A percentile compares a stretch with the other conserved stretches of the same genome.
Evolutionary conservation across 768 basidiomycete species (phyloP).

Genomic region (Boletus rufocinnamomeus): DNA sequence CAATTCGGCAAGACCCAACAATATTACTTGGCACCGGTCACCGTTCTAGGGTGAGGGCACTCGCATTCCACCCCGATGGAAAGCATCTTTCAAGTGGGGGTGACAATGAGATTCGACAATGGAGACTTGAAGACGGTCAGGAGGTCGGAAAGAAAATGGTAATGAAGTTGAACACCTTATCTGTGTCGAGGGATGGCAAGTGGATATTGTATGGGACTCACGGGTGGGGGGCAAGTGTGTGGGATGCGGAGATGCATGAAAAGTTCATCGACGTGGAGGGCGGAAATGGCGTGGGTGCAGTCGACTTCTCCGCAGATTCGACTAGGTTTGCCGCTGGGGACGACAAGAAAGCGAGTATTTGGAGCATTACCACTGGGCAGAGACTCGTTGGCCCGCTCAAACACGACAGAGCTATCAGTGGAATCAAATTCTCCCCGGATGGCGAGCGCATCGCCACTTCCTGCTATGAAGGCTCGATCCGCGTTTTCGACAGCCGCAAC

Average conservation of each 20-base stretch:
- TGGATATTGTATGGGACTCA: not conserved
- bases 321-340: not conserved
- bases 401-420: accelerated
- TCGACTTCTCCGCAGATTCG: not conserved
- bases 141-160: not conserved
- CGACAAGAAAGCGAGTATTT: not conserved
- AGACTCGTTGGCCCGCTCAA: not conserved
- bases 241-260: not conserved
- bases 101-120: not conserved
- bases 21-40: not conserved
- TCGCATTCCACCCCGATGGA: not conserved
- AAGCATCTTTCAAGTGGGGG: not conserved
- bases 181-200: not conserved
- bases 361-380: not conserved
- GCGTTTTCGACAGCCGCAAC: not conserved
- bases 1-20: not conserved
- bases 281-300: accelerated
- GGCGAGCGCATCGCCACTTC: not conserved
- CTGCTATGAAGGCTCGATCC: accelerated
- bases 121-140: not conserved
- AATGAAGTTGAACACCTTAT: not conserved
- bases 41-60: too few species aligned
- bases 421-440: not conserved
- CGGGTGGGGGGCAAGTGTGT: not conserved
- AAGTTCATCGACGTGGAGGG: not conserved